Conservation (phyloP, 495 filamentous ascomycete genomes). For the Cladorrhinum samala region DNA sequence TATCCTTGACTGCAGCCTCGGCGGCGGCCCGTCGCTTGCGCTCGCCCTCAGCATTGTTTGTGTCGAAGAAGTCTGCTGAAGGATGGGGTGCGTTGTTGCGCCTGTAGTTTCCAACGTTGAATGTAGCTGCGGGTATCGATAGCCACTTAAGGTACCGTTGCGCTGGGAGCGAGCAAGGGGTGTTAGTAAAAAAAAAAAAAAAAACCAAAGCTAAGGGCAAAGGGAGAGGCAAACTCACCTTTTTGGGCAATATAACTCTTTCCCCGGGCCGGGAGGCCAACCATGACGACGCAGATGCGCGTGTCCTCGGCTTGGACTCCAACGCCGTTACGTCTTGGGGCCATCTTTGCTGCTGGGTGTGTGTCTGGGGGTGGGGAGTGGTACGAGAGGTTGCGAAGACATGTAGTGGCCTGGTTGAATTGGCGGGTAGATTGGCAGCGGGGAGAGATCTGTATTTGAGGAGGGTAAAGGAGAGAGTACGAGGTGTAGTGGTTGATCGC, state of each 20-base stretch:
- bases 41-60: constrained; percentile 80
- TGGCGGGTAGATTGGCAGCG: too few relatives aligned
- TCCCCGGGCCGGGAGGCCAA: constrained; percentile 87
- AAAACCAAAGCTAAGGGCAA: too few relatives aligned
- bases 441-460: neutral
- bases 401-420: constrained; percentile 27
- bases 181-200: too few relatives aligned
- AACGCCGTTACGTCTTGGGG: constrained; percentile 41
- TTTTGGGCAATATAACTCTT: constrained; percentile 97
- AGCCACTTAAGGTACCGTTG: constrained; percentile 95
- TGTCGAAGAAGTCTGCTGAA: constrained; percentile 88
- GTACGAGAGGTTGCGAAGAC: constrained; percentile 17
- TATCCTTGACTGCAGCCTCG: constrained; percentile 82
- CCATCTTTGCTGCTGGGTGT: constrained; percentile 29
- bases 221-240: too few relatives aligned
- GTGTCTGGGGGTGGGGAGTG: constrained; percentile 4
- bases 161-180: constrained; percentile 46
- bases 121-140: constrained; percentile 82
- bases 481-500: constrained; percentile 20
- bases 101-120: constrained; percentile 95
- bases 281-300: constrained; percentile 98
- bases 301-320: constrained; percentile 80
- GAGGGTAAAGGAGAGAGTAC: neutral
- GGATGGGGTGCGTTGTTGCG: constrained; percentile 81
- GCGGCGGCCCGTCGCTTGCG: constrained; percentile 79